These are phyloP conservation scores for Mucor circinelloides DNA, from an alignment of 371 early-diverging fungal genomes.

Conservation along the genomic window DNA sequence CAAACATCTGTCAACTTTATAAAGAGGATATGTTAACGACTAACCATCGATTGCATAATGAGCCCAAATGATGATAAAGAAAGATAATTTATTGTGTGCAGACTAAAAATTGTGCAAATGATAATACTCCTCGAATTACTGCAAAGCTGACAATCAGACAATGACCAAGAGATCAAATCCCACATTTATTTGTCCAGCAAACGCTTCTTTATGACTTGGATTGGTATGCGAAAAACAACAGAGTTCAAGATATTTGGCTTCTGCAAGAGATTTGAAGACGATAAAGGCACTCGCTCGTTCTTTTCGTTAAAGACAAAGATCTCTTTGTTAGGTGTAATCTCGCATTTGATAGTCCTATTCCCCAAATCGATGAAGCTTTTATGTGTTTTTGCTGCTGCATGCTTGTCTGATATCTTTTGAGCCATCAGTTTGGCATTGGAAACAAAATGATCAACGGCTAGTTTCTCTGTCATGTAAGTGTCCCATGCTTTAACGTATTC, in stretches of 20 bases:
- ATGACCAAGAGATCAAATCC: too few species aligned
- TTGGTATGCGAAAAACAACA: not conserved
- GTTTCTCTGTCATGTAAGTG: constrained; percentile 14
- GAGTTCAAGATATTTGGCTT: constrained; percentile 10
- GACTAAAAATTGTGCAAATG: too few species aligned
- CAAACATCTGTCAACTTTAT: too few species aligned
- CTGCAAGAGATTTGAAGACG: not conserved
- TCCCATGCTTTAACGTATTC: constrained; percentile 25
- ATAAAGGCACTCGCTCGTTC: constrained; percentile 10
- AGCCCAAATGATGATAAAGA: too few species aligned
- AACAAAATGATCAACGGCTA: constrained; percentile 15
- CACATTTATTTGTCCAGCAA: not conserved
- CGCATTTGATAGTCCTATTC: constrained; percentile 14
- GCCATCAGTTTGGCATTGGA: constrained; percentile 25
- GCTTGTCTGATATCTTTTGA: constrained; percentile 15
- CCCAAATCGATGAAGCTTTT: constrained; percentile 26
- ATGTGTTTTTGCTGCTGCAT: constrained; percentile 16
- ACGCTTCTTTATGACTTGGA: not conserved
- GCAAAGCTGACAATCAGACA: too few species aligned
- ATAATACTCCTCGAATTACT: too few species aligned
- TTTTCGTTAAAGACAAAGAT: constrained; percentile 18
- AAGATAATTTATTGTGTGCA: too few species aligned
- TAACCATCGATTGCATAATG: too few species aligned
- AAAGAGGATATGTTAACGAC: too few species aligned
- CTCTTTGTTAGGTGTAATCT: constrained; percentile 18